These are phyloP conservation scores for Auricularia auricula-judae DNA, from an alignment of 768 basidiomycete genomes.

Conservation along the genomic window DNA sequence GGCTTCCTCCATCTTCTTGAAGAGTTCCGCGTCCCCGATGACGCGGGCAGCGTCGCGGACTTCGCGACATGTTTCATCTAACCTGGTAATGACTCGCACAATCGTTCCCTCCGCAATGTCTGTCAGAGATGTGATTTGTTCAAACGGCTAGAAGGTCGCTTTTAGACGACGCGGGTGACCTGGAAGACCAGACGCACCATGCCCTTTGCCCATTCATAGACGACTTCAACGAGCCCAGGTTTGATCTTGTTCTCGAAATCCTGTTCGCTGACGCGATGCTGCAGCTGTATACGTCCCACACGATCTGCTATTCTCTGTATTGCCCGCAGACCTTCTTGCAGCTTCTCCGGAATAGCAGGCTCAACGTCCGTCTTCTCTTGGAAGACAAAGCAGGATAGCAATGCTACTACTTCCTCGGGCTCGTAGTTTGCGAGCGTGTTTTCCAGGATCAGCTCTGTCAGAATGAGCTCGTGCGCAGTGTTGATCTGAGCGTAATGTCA, in stretches of 20 bases:
- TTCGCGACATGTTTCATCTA: conserved; percentile 96
- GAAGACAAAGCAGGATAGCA: conserved; percentile 94
- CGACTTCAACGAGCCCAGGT: conserved; percentile 88
- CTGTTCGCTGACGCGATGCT: conserved; percentile 65
- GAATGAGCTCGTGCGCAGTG: conserved; percentile 90
- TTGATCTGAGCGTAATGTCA: conserved; percentile 63
- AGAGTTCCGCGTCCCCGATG: conserved; percentile 89
- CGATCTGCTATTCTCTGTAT: conserved; percentile 71
- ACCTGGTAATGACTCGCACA: conserved; percentile 86
- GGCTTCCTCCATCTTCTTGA: conserved; percentile 96
- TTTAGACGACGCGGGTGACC: neutral
- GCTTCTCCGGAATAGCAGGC: conserved; percentile 66
- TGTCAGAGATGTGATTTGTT: conserved; percentile 84
- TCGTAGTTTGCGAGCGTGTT: conserved; percentile 86
- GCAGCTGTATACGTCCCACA: conserved; percentile 70
- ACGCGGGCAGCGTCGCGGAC: conserved; percentile 95
- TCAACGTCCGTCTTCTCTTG: conserved; percentile 95
- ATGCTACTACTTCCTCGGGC: conserved; percentile 91
- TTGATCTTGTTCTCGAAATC: conserved; percentile 74
- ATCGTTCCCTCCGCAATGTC: conserved; percentile 96
- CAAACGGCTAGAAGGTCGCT: conserved; percentile 60
- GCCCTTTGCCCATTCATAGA: conserved; percentile 98
- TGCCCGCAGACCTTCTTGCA: conserved; percentile 69
- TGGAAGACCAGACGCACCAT: conserved; percentile 52
- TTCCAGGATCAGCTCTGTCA: conserved; percentile 94